Evolutionary conservation across 371 early-diverging fungal genomes (phyloP), one percentile per base, ranked within the genome.

Genomic region (Rhizopus sp.): DNA sequence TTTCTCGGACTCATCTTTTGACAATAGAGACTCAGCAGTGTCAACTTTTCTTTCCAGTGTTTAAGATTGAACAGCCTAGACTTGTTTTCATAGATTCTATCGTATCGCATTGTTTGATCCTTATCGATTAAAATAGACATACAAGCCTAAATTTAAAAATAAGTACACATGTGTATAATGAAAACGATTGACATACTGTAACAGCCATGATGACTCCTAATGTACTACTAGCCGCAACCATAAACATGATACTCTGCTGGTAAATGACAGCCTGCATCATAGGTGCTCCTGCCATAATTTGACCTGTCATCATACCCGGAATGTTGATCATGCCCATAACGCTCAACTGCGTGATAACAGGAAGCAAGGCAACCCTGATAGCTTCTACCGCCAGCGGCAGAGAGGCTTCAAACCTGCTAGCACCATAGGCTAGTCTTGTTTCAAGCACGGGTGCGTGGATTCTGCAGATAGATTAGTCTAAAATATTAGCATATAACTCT

Each of bases 291-390:
- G 91, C 93, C 60, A 94, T 80, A 49, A 93, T 82, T 66, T 92
- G 93, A 48, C 95, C 95, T 0, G 90, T 90, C 95, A 94, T 94
- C 83, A 90, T 87, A 23, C 92, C 94, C 0, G 95, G 95, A 49
- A 94, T 94, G 38, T 92, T 90, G 34, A 94, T 90, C 63, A 94
- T 72, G 2, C 94, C 95, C 63, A 91, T 90, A 40, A 92, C 87
- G 59, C 89, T 82, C 85, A 93, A 87, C 16, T 85, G 81, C 59
- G 92, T 92, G 40, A 95, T 82, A 0, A 88, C 83, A 2, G 95
- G 95, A 41, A 93, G 53, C 66, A 94, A 68, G 17, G 93, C 92
- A 5, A 83, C 63, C 16, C 88, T 75, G 53, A 93, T 83, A 3
- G 92, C 82, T 15, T 91, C 90, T 2, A 84, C 69, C 2, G 88